Base-by-base conservation (phyloP, 2,329 filamentous ascomycete species). In the Bisporella sp. region DNA sequence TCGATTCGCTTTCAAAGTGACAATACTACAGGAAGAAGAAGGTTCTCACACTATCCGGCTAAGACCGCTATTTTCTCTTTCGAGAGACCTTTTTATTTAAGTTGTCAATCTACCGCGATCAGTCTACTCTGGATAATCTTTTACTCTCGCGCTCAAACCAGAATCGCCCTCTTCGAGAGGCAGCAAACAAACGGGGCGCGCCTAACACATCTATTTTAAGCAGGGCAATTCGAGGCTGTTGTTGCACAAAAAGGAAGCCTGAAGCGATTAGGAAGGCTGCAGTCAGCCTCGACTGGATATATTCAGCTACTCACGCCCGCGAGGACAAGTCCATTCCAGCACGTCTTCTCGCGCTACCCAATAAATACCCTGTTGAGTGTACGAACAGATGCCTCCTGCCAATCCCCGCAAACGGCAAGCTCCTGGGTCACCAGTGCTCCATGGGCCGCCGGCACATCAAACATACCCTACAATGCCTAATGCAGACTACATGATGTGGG, bases 361-460 rank as follows among this genome's bases (percentile, higher is more conserved):
- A 21, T 21, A 21, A 21, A 21, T 21, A 21, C 21, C 21, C 21
- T 21, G 21, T 21, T 21, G 21, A 21, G 21, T 21, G 21, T 21
- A 21, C 21, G 21, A 21, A 21, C 21, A 46, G 31, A 64, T 63
- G 64, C 55, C 62, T 63, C 56, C 77, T 51, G 68, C 71, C 43
- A 79, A 78, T 56, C 66, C 76, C 21, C 71, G 87, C 68, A 93
- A 93, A 73, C 78, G 88, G 66, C 75, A 85, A 59, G 87, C 87
- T 44, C 84, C 87, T 50, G 87, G 85, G 64, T 73, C 83, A 54
- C 84, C 87, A n/a, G 70, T 79, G 57, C 70, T 77, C 28, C 78
- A 81, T 33, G 64, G 73, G 46, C 72, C 73, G 39, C 72, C 72
- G 57, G 69, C 77, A 62, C 76, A 77, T 51, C 73, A 77, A 54